Evolutionary conservation across 345 rosid species (phyloP), one percentile per base, ranked within the genome.

Genomic region (Nephelium lappaceum): DNA sequence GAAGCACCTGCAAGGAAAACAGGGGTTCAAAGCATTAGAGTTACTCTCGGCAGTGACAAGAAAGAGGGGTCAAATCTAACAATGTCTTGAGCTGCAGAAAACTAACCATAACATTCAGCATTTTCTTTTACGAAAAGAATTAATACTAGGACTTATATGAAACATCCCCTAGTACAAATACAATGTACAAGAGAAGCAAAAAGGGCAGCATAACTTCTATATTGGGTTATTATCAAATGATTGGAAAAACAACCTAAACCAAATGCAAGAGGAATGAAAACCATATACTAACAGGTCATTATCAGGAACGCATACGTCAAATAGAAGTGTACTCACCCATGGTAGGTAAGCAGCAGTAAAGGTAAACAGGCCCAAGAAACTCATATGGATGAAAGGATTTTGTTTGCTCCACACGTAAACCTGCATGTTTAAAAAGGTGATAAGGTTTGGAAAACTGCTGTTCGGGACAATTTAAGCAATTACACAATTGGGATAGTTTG

Each of bases 361-460:
- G 73, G 97, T 94, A 84, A 96, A 94, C 47, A 96, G 89, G 39
- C 98, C 98, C 88, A 96, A 86, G 86, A 96, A 96, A 84, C 98
- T 96, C 99, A 96, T 96, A 78, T 92, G 99, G 84, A 96, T 92
- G 67, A 89, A 93, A 76, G 99, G 99, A 73, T 96, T 94, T 83
- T 94, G 99, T 84, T 96, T 96, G 78, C 98, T 96, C 99, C 99
- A 96, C 72, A 96, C 98, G 86, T 96, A 96, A 57, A 96, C 99
- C 98, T 94, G 81, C 42, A 79, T 10, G 45, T 14, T 11, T 19
- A 66, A 51, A 31, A 63, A 31, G 76, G 9, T 36, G 31, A 69
- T 69, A 60, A 74, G 64, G 58, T 8, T 55, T 47, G 69, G 41
- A 41, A 8, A 55, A 68, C 11, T 23, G 21, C 8, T 41, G 19